Base-by-base conservation (phyloP, 345 rosid species). In the Excoecaria agallocha region DNA sequence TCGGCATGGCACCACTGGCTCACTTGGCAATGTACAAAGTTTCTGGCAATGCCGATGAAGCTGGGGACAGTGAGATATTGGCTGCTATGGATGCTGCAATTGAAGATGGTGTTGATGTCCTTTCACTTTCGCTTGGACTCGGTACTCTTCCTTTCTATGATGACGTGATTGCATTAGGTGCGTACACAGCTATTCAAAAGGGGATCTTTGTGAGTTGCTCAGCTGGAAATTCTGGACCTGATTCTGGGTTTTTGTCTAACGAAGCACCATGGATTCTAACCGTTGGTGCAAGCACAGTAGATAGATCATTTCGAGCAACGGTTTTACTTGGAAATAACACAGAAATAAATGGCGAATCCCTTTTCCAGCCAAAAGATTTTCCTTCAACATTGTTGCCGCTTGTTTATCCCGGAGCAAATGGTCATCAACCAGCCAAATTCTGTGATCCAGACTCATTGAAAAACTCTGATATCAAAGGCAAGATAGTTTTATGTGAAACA, bases 1-100 rank as follows among this genome's bases (percentile, higher is more conserved):
- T 57, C 25, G 78, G 78, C 50, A 59, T 58, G 17, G 73, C 78
- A 12, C 86, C 97, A 0, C 58, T 50, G 3, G 94, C 91, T 19
- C 58, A 86, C 74, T 0, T 91, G 64, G 92, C 93, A 46, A 50
- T 88, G 62, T 91, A 91, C 75, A 86, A 87, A 82, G 92, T 82
- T 60, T 91, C 92, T 63, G 84, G 87, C 84, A 74, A n/a, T n/a
- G n/a, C n/a, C n/a, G 52, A 38, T 84, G 69, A 83, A 84, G n/a
- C 69, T 0, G 69, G 54, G 22, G 97, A 87, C 49, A 88, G 89
- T 10, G 92, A 87, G 74, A 67, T 91, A 22, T 43, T 89, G 10
- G 89, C 89, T 74, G 94, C 87, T 12, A 84, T 89, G 17, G 97
- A 88, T 70, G 68, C 84, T 19, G 89, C 91, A 1, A 84, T 91